Base-by-base conservation (phyloP, 305 asterid species). In the Petunia hybrid region DNA sequence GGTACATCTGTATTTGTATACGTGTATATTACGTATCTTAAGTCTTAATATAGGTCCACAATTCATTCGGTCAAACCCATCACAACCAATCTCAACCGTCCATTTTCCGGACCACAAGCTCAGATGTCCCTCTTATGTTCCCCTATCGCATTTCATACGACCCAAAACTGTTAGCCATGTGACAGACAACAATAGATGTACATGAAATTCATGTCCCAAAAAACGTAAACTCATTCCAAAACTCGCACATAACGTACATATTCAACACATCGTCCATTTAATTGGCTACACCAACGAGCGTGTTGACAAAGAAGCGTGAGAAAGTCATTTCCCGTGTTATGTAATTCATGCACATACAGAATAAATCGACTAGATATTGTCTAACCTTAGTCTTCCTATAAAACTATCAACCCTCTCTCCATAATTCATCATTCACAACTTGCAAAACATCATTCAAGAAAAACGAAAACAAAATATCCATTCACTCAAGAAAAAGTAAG, bases 341-440 rank as follows among this genome's bases (percentile, higher is more conserved):
- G 84, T 68, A 65, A 81, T 82, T 84, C 86, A 85, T 80, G 89
- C 91, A 91, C 91, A 84, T 75, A 85, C 65, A 78, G 85, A 87
- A 85, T 76, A 83, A 85, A 66, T 84, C 80, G 39, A 87, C 90
- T 79, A 38, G 39, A 68, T 63, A 43, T 14, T 81, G 80, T 85
- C 90, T 31, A 6, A 39, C 73, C 79, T 40, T 64, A 42, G 53
- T 80, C 76, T 14, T 81, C 87, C 88, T 89, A 86, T 89, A 91
- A 74, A 91, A 86, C 87, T 80, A 78, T 65, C 48, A 13, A 48
- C 7, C 6, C 1, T 3, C 14, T 16, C 0, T 16, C 76, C 35
- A 53, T 40, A 66, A 46, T 79, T 46, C 84, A 67, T 89, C 81
- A 83, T 76, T 14, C 42, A 40, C 59, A 68, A 64, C 81, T 76